phyloP scores from a whole-genome alignment of 2,329 filamentous ascomycete species.

The Ascocoryne sarcoides region DNA sequence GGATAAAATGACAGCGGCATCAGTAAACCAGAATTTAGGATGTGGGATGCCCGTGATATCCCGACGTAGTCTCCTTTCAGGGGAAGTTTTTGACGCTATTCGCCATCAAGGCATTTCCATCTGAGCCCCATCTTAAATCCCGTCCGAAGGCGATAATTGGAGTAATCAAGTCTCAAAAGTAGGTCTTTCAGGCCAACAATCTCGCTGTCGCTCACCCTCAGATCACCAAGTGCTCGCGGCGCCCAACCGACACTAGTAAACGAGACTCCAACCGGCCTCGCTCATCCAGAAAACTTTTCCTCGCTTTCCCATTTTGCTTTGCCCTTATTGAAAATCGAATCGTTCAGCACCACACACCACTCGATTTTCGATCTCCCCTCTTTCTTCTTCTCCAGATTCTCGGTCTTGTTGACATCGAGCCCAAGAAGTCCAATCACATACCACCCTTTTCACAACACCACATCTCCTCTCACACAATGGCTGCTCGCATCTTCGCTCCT shows the following conservation, averaged over 20 bases:
- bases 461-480: constrained; percentile 54
- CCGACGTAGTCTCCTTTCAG: background rate
- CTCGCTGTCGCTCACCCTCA: constrained; percentile 11
- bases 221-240: constrained; percentile 12
- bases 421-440: background rate
- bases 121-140: background rate
- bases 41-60: background rate
- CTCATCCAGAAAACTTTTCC: constrained; percentile 17
- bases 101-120: background rate
- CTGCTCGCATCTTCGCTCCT: constrained; percentile 70
- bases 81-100: background rate
- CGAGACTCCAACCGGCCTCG: constrained; percentile 8
- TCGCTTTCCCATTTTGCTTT: constrained; percentile 12
- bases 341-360: constrained; percentile 5
- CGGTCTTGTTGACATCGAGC: constrained; percentile 1
- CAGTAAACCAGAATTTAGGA: background rate
- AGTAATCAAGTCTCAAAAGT: background rate
- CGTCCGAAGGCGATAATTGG: background rate
- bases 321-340: constrained; percentile 11
- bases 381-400: constrained; percentile 17
- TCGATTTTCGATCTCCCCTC: constrained; percentile 8
- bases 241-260: constrained; percentile 4
- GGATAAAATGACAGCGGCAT: background rate
- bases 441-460: constrained; percentile 14
- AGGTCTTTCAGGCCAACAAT: background rate